A percentile compares a stretch with the other conserved stretches of the same genome.
These are phyloP conservation scores for Cadophora malorum DNA, from an alignment of 2,329 filamentous ascomycete species.

Conservation along the genomic window DNA sequence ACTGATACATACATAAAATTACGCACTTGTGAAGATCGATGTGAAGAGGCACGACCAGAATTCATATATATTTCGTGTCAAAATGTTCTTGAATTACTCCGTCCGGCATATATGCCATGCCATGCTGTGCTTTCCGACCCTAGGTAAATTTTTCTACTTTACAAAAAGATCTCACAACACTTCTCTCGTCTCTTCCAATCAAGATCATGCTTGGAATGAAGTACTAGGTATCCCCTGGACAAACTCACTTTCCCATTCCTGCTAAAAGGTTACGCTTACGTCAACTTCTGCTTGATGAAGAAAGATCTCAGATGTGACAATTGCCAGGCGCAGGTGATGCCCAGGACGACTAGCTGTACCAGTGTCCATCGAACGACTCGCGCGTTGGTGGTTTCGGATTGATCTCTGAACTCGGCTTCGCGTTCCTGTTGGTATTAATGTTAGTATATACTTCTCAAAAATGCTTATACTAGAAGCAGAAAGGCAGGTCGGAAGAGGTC, in stretches of 20 bases:
- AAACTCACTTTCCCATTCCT: background rate
- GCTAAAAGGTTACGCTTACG: slow-evolving; percentile 55
- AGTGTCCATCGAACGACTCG: slow-evolving; percentile 94
- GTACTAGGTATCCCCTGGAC: background rate
- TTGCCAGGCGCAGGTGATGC: slow-evolving; percentile 93
- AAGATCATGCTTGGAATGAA: background rate
- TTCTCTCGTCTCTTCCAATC: background rate
- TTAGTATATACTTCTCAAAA: slow-evolving; percentile 12
- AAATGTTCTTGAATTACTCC: slow-evolving; percentile 11
- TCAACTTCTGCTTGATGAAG: slow-evolving; percentile 99
- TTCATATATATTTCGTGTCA: background rate
- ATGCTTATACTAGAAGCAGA: background rate
- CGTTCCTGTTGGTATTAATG: slow-evolving; percentile 69
- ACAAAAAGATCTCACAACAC: slow-evolving; percentile 8
- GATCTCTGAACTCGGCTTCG: slow-evolving; percentile 96
- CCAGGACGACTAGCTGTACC: slow-evolving; percentile 85
- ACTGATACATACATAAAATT: background rate
- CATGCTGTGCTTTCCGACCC: slow-evolving; percentile 2
- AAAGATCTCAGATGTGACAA: slow-evolving; percentile 93
- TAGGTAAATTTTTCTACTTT: slow-evolving; percentile 17
- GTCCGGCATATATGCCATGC: slow-evolving; percentile 12
- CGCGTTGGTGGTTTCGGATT: slow-evolving; percentile 90
- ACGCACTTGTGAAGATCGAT: background rate
- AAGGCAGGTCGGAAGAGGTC: too few species aligned
- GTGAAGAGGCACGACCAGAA: background rate